phyloP scores from a whole-genome alignment of 495 filamentous ascomycete genomes.

The Xylaria palmicola region DNA sequence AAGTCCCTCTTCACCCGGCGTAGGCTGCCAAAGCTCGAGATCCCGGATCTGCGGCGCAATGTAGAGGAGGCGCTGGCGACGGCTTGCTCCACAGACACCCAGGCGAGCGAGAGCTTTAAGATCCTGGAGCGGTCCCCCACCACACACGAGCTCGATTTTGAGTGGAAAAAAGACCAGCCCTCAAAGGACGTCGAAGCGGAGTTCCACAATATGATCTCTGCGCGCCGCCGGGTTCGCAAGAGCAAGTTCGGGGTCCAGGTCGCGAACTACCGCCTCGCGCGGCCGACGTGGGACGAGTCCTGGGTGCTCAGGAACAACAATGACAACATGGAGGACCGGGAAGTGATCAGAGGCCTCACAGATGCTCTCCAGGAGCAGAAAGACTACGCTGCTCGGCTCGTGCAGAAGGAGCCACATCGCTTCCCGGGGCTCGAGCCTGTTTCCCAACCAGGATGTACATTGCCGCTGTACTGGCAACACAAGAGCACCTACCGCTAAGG shows the following conservation, averaged over 20 bases:
- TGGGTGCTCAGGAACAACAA: not conserved
- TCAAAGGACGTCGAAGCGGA: not conserved
- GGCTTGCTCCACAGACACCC: conserved; percentile 5
- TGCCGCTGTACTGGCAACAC: conserved; percentile 6
- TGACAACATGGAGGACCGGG: conserved; percentile 5
- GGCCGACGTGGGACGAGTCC: not conserved
- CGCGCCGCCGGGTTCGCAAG: conserved; percentile 14
- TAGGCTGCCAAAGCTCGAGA: conserved; percentile 3
- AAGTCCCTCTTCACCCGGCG: not conserved
- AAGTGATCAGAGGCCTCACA: not conserved
- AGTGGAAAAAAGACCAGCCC: not conserved
- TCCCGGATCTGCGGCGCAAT: not conserved
- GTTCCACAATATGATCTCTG: conserved; percentile 13
- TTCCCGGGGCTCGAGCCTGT: not conserved
- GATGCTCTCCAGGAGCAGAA: conserved; percentile 3
- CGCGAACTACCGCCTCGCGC: not conserved
- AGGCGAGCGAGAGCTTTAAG: not conserved
- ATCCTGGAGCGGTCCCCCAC: not conserved
- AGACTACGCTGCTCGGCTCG: conserved; percentile 3
- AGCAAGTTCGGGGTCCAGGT: conserved; percentile 1
- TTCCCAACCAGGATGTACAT: not conserved
- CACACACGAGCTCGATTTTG: not conserved
- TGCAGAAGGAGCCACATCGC: not conserved
- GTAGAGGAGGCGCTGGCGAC: not conserved
- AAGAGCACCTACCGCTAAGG: conserved; percentile 2